Conservation (phyloP, 2,329 filamentous ascomycete genomes). For the Zalaria sp. region DNA sequence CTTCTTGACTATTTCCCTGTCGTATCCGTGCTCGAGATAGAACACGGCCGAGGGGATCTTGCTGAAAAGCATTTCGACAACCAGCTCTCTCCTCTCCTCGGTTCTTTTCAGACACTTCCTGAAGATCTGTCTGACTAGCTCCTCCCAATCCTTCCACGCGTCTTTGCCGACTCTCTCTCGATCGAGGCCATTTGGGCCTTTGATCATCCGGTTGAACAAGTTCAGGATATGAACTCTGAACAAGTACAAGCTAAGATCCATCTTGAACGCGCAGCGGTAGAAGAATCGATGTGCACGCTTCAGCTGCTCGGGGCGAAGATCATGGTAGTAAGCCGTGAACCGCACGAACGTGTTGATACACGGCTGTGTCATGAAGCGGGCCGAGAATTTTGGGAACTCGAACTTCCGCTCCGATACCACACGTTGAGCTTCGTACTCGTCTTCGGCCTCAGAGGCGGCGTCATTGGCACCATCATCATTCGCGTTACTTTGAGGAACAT, state of each 20-base stretch:
- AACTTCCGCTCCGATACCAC: constrained; percentile 78
- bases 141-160: constrained; percentile 82
- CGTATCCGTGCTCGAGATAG: constrained; percentile 82
- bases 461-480: constrained; percentile 34
- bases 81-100: constrained; percentile 60
- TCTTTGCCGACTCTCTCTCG: constrained; percentile 34
- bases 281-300: constrained; percentile 91
- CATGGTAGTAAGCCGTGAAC: constrained; percentile 66
- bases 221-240: constrained; percentile 85
- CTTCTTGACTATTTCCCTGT: constrained; percentile 57
- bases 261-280: constrained; percentile 87
- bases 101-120: constrained; percentile 72
- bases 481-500: constrained; percentile 17
- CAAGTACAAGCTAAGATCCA: constrained; percentile 76
- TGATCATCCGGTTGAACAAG: constrained; percentile 81
- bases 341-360: constrained; percentile 81
- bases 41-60: constrained; percentile 73
- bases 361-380: constrained; percentile 67
- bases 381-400: constrained; percentile 73
- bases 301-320: constrained; percentile 65
- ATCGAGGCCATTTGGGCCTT: constrained; percentile 67
- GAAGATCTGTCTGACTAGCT: constrained; percentile 72
- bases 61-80: constrained; percentile 89
- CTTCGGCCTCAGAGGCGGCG: constrained; percentile 49
- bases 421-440: constrained; percentile 55